Base-by-base conservation (phyloP, 2,329 filamentous ascomycete genomes). In the Gnomoniopsis sp. region DNA sequence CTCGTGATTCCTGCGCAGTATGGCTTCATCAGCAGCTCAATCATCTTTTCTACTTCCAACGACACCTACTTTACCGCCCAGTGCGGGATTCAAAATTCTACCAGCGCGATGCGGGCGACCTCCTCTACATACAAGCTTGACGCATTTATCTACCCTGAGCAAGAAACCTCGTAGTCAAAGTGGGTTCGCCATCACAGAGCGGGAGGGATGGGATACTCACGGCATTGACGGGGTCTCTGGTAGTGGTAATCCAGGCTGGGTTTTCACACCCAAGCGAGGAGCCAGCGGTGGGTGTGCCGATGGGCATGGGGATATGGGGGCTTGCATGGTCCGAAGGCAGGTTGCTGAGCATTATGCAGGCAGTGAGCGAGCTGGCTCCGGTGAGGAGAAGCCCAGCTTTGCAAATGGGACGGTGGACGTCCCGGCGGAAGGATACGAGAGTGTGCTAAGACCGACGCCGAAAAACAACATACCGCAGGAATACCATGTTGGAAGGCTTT, bases 241-340 rank as follows among this genome's bases (percentile, higher is more conserved):
- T 75, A 15, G 68, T 77, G 4, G 79, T 78, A 2, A 72, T 85
- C 1, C 82, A 82, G 0, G 75, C 73, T 1, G 82, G 81, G 0
- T 86, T 85, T 63, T 83, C 81, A 22, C 65, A 74, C 1, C 64
- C 74, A 1, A 79, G 71, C 1, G 65, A 69, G 0, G 75, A 79
- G 11, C 84, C 85, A 17, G 79, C 79, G 0, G 66, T 78, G 34
- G 85, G 85, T 2, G 77, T 88, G 6, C 86, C 86, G 0, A 78
- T 88, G 43, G 86, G 86, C 0, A 80, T 88, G 77, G 86, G 88
- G 71, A 80, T 88, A 22, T 66, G 88, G 58, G 84, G 86, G 0
- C 65, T 74, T 60, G 78, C 78, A 4, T 87, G 81, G 76, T 75
- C 70, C 2, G 86, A 88, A 64, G 73, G 72, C 43, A 77, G 75